Evolutionary conservation across 371 early-diverging fungal species (phyloP), one percentile per base, ranked within the genome.

Genomic region (Mucor irregularis): DNA sequence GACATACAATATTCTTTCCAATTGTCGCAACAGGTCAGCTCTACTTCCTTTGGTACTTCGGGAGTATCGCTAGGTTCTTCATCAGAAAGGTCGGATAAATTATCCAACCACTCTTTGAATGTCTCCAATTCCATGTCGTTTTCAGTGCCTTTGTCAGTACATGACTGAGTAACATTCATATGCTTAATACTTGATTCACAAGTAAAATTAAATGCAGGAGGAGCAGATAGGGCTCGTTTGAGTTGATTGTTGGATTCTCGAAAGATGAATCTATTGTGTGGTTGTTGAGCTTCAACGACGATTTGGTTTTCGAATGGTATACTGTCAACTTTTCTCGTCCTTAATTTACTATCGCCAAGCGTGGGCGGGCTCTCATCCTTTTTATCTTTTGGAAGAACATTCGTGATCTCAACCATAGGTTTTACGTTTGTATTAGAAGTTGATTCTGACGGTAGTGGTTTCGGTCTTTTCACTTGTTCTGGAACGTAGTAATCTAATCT

Each of bases 41-140:
- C 16, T 14, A 19, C n/a, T 5, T 24, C 5, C 4, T 33, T 22
- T 22, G 25, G 34, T 2, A 31, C 30, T 1, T 34, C 28, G 16
- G 11, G 10, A 0, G n/a, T n/a, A n/a, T 37, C 37, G n/a, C 10
- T n/a, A 22, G 29, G 31, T 2, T 43, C 43, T 17, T 31, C 43
- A 34, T 42, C 45, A 7, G 53, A 54, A 16, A 43, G 1, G 24
- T 53, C 49, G 0, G 54, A 55, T 29, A 50, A 54, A 14, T 31
- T 28, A 38, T 64, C 59, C 30, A 53, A 16, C 53, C 46, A 58
- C 4, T 49, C 26, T 5, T 31, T 30, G 25, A 55, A 31, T 31
- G 25, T n/a, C 21, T 17, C 16, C 73, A 19, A 76, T 74, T 58
- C 74, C 77, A n/a, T 8, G 2, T 16, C 37, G 31, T 17, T 33